A percentile compares a stretch with the other conserved stretches of the same genome.
phyloP scores from a whole-genome alignment of 139 green algal genomes.

The Trebouxia sp. region DNA sequence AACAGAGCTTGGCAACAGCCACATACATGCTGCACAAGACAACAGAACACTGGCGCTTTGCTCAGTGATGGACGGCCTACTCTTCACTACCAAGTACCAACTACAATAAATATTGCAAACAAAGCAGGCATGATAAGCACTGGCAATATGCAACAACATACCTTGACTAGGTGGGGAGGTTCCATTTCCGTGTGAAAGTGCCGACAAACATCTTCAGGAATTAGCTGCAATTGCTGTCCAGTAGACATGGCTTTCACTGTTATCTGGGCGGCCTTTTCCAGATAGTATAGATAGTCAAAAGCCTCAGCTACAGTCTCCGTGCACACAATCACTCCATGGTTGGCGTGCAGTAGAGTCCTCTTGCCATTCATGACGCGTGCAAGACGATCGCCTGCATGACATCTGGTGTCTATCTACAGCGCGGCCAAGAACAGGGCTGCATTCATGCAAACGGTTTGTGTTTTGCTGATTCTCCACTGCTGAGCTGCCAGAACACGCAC shows the following conservation, averaged over 20 bases:
- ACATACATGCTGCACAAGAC: too few relatives aligned
- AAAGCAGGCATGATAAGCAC: neutral
- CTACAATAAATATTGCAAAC: too few relatives aligned
- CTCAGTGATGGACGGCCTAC: neutral
- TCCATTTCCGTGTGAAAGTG: slow-evolving; percentile 1
- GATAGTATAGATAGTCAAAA: slow-evolving; percentile 29
- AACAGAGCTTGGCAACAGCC: too few relatives aligned
- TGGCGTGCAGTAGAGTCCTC: slow-evolving; percentile 20
- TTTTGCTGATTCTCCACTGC: too few relatives aligned
- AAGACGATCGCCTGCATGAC: neutral
- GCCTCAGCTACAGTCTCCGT: slow-evolving; percentile 14
- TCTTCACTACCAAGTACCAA: neutral
- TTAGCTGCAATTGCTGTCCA: neutral
- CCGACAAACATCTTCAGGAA: slow-evolving; percentile 14
- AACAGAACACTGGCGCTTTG: neutral
- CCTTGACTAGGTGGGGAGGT: slow-evolving; percentile 11
- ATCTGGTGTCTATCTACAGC: neutral
- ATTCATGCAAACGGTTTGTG: neutral
- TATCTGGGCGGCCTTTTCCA: slow-evolving; percentile 11
- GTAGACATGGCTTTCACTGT: slow-evolving; percentile 21
- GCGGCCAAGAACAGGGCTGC: neutral
- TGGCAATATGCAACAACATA: neutral
- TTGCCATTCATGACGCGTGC: slow-evolving; percentile 16
- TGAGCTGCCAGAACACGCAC: neutral
- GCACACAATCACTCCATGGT: slow-evolving; percentile 21